Percentiles rank a stretch among this genome's conserved stretches.
Evolutionary conservation across 805 yeast species (phyloP).

Genomic region (Ogataea ramenticola): DNA sequence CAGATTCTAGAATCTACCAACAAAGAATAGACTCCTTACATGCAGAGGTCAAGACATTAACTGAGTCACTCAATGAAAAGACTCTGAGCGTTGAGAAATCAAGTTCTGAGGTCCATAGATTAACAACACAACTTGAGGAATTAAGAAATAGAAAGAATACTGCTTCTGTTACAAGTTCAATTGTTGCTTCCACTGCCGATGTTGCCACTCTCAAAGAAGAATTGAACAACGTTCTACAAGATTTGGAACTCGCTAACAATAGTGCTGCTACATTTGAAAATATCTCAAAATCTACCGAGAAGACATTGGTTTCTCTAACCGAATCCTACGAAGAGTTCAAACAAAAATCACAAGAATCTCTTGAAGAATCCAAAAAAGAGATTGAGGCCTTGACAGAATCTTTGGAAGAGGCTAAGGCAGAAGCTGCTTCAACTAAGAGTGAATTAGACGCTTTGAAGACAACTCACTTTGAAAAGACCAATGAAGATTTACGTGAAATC

Average conservation of each 20-base stretch:
- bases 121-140: constrained; percentile 25
- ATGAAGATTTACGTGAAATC: constrained; percentile 13
- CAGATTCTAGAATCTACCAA: constrained; percentile 48
- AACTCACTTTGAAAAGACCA: constrained; percentile 4
- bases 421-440: not conserved
- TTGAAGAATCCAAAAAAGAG: not conserved
- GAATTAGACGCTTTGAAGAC: not conserved
- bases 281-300: constrained; percentile 63
- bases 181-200: constrained; percentile 13
- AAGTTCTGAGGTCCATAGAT: constrained; percentile 27
- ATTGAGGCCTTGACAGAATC: not conserved
- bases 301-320: constrained; percentile 49
- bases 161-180: constrained; percentile 16
- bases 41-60: constrained; percentile 33
- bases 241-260: constrained; percentile 49
- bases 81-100: constrained; percentile 32
- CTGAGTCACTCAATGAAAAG: constrained; percentile 36
- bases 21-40: constrained; percentile 52
- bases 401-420: not conserved
- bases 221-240: constrained; percentile 36
- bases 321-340: constrained; percentile 44
- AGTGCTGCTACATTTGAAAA: constrained; percentile 53
- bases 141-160: constrained; percentile 23
- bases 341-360: not conserved
- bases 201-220: constrained; percentile 22